Conservation (phyloP, 345 rosid genomes). For the Aquilaria malaccensis region DNA sequence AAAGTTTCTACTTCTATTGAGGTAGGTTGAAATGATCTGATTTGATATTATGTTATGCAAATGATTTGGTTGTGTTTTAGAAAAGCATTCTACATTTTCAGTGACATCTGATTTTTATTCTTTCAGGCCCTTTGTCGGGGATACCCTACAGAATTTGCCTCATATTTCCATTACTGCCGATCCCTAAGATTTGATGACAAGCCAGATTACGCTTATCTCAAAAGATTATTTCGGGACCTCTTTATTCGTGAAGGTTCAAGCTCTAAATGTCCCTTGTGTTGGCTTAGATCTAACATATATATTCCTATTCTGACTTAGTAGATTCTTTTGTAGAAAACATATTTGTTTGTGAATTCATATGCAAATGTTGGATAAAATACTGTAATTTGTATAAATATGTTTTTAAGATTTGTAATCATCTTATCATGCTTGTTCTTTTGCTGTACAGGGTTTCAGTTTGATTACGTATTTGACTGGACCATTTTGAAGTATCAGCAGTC, state of each 20-base stretch:
- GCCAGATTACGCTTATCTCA: constrained; percentile 69
- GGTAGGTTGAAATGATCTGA: constrained; percentile 21
- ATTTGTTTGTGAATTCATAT: no score
- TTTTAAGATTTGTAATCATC: no score
- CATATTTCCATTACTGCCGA: constrained; percentile 72
- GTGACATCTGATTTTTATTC: no score
- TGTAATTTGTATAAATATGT: no score
- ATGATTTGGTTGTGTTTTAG: not conserved
- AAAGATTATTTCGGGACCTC: constrained; percentile 64
- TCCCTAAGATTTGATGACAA: constrained; percentile 66
- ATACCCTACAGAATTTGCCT: constrained; percentile 73
- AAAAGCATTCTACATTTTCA: constrained; percentile 9
- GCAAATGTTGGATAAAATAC: no score
- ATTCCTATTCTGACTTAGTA: constrained; percentile 12
- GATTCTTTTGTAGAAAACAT: constrained; percentile 1
- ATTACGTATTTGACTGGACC: constrained; percentile 97
- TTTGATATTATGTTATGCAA: not conserved
- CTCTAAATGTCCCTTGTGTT: not conserved
- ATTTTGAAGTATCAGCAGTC: constrained; percentile 96
- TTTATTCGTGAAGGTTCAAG: constrained; percentile 61
- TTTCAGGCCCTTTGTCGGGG: constrained; percentile 57
- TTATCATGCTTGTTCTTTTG: no score
- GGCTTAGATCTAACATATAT: no score
- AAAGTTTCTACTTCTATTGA: constrained; percentile 88
- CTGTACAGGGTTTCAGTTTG: constrained; percentile 70